A percentile compares a stretch with the other conserved stretches of the same genome.
Conservation (phyloP, 1,284 basidiomycete species). For the Boletus sp. region DNA sequence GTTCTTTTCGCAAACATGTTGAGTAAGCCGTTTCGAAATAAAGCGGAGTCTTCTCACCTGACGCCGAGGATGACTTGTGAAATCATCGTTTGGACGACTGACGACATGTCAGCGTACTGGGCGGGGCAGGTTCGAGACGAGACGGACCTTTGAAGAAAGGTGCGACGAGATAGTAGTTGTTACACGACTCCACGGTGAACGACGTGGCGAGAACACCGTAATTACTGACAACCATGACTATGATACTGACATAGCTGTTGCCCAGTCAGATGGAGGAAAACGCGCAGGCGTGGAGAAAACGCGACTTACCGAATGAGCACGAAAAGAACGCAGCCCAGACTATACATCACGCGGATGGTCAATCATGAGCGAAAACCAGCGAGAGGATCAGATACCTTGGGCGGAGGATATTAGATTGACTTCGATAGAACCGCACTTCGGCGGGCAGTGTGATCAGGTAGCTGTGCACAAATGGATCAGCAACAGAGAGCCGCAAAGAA, state of each 20-base stretch:
- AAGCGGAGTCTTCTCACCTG: slow-evolving; percentile 12
- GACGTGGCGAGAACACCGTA: slow-evolving; percentile 36
- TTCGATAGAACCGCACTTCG: slow-evolving; percentile 39
- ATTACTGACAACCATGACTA: slow-evolving; percentile 37
- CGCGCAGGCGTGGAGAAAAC: not conserved
- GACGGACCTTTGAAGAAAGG: slow-evolving; percentile 36
- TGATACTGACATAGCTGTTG: slow-evolving; percentile 37
- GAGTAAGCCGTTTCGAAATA: not conserved
- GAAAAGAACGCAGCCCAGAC: slow-evolving; percentile 36
- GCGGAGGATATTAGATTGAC: slow-evolving; percentile 30
- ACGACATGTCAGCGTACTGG: not conserved
- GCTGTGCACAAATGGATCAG: slow-evolving; percentile 21
- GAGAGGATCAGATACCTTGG: slow-evolving; percentile 23
- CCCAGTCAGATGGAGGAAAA: slow-evolving; percentile 11
- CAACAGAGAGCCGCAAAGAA: not conserved
- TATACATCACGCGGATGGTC: slow-evolving; percentile 4
- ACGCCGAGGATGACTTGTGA: slow-evolving; percentile 35
- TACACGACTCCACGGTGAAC: slow-evolving; percentile 31
- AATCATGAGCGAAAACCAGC: not conserved
- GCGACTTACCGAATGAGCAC: slow-evolving; percentile 36
- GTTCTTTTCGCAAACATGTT: slow-evolving; percentile 22
- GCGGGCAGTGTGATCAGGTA: slow-evolving; percentile 41
- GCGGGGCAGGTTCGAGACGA: not conserved
- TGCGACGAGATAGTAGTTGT: slow-evolving; percentile 27
- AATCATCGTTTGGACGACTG: slow-evolving; percentile 34